Evolutionary conservation across 176 grass and related monocot species (phyloP).

Genomic region (Hordeum vulgare): DNA sequence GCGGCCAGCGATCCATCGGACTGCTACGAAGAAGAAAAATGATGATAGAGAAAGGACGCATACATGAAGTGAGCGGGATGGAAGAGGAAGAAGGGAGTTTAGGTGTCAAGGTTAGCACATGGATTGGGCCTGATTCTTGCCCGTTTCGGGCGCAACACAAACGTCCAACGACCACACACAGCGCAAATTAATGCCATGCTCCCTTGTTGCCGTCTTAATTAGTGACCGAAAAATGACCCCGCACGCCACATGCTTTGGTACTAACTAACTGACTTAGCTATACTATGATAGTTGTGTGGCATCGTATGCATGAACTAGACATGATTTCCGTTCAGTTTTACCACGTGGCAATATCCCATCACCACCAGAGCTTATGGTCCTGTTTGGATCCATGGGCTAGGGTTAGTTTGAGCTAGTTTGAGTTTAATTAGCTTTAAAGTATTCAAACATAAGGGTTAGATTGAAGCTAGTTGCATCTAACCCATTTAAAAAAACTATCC

Average conservation of each 20-base stretch:
- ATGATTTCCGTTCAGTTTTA: not conserved
- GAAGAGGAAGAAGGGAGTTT: not conserved
- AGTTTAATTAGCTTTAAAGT: too few species aligned
- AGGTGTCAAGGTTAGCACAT: not conserved
- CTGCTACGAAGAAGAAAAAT: too few species aligned
- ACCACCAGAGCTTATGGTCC: too few species aligned
- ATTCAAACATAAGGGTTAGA: too few species aligned
- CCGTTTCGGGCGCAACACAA: not conserved
- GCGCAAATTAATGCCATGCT: not conserved
- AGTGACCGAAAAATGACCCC: not conserved
- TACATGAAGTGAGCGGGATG: not conserved
- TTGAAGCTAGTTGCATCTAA: too few species aligned
- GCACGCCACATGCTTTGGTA: too few species aligned
- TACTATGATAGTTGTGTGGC: not conserved
- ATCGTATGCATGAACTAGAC: not conserved
- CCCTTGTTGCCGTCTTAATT: not conserved
- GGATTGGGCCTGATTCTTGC: not conserved
- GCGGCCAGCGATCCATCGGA: not conserved
- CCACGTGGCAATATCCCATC: not conserved
- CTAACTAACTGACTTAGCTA: not conserved
- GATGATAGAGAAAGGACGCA: not conserved
- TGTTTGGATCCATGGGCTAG: too few species aligned
- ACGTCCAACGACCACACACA: not conserved
- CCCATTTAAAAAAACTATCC: too few species aligned
- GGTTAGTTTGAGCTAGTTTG: too few species aligned